phyloP scores from a whole-genome alignment of 495 filamentous ascomycete genomes.

The Echria macrotheca region DNA sequence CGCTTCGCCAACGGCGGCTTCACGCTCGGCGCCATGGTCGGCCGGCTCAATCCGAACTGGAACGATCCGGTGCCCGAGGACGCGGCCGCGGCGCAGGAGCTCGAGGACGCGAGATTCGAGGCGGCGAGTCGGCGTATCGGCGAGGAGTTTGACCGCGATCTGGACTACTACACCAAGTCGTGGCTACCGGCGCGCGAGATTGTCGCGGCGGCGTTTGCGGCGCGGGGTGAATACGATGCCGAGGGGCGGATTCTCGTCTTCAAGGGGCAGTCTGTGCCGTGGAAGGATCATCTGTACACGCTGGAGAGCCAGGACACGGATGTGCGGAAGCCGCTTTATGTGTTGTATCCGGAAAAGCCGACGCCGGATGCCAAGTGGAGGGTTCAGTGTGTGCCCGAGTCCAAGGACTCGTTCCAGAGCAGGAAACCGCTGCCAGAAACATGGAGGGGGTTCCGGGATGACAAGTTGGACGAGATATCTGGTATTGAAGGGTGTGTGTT shows the following conservation, averaged over 20 bases:
- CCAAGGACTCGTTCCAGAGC: constrained; percentile 79
- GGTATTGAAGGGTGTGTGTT: constrained; percentile 79
- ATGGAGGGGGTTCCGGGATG: constrained; percentile 87
- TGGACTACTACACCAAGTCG: constrained; percentile 62
- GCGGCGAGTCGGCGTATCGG: constrained; percentile 76
- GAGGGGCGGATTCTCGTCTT: constrained; percentile 78
- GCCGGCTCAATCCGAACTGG: constrained; percentile 72
- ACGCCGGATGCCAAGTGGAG: constrained; percentile 75
- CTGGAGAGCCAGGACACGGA: constrained; percentile 61
- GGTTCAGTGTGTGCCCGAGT: constrained; percentile 77
- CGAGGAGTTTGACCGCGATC: constrained; percentile 71
- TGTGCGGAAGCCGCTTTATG: constrained; percentile 66
- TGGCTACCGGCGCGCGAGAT: constrained; percentile 86
- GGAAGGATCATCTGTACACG: constrained; percentile 92
- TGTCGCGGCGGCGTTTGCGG: constrained; percentile 64
- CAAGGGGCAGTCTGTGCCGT: constrained; percentile 68
- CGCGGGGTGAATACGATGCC: constrained; percentile 59
- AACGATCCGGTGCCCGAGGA: constrained; percentile 45
- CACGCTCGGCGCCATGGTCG: constrained; percentile 75
- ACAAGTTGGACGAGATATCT: constrained; percentile 66
- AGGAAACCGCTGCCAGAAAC: constrained; percentile 82
- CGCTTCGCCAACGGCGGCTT: constrained; percentile 77
- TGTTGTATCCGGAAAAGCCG: constrained; percentile 82
- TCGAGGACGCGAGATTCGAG: constrained; percentile 75
- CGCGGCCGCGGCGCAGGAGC: constrained; percentile 57